Evolutionary conservation across 2,329 filamentous ascomycete species (phyloP), one percentile per base, ranked within the genome.

Genomic region (Colletotrichum eremochloae): DNA sequence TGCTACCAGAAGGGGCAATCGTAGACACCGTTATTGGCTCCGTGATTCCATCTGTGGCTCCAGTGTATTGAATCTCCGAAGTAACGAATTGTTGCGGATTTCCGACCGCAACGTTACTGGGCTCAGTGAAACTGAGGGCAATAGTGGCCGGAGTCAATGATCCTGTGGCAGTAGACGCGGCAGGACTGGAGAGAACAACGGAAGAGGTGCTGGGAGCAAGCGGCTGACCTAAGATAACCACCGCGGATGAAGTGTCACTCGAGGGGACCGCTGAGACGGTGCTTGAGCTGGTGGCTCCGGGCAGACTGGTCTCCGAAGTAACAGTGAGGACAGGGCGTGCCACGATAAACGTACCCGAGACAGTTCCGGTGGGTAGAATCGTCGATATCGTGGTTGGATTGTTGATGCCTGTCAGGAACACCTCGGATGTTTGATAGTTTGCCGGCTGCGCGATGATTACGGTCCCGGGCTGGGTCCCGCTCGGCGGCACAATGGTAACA

Each of bases 311-410:
- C 9, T 52, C 33, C 3, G 69, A 72, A 2, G 69, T 64, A 11
- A 63, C 65, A 24, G 42, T 50, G 12, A 55, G 29, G 5, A 67
- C 63, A 9, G 73, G 68, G 11, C 44, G 46, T 1, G 58, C 60
- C 1, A 75, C 69, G 24, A 75, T 48, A 1, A 73, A 48, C 1
- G 74, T 75, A 2, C 73, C 72, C 15, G 68, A 42, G 3, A n/a
- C 44, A 5, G 48, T 71, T 1, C 72, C 70, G 15, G 36, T 29
- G 0, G 66, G 64, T 0, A 42, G 24, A 5, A 74, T 53, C 3
- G 69, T 75, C 8, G 44, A 58, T 5, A 74, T 68, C 0, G 64
- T 68, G 2, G 53, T 67, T 2, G 66, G 44, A 0, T 12, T 44
- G 5, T 62, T 57, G 9, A 74, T 60, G 2, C 67, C 67, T 0